Evolutionary conservation across 768 basidiomycete species (phyloP), one percentile per base, ranked within the genome.

Genomic region (Grammothele lineata): DNA sequence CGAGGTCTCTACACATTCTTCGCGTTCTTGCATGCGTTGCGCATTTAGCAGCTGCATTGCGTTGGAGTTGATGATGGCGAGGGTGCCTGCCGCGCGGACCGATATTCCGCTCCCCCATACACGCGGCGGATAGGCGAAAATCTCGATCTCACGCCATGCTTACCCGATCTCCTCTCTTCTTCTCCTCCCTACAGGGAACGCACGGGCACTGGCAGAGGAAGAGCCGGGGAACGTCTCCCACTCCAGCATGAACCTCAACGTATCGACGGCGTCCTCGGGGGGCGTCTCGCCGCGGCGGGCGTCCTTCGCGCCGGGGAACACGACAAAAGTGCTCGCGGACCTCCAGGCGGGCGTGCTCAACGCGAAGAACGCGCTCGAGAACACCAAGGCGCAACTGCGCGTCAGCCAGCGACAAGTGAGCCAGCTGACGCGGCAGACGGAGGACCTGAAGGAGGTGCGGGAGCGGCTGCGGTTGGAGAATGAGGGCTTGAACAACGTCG

Each of bases 301-400:
- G 40, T 77, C 87, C 4, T 70, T 87, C 37, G 81, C 83, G 12
- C 84, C 87, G 1, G 85, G 83, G 1, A 86, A 85, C 7, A 92
- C 89, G 9, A 91, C 91, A 14, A 91, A 87, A 59, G 92, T 94
- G 21, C 72, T 94, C 45, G 87, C 87, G 2, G 89, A 92, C 63
- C 75, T 94, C 18, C 92, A 94, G 63, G 77, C 85, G 0, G 91
- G 89, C 41, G 87, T 92, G 6, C 71, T 83, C 36, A 83, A 85
- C 53, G 85, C 88, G 23, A 76, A 82, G 40, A 84, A 81, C 51
- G 88, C 88, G 40, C 70, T 94, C 47, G 92, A 94, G 63, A 90
- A 91, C 60, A 90, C 92, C 10, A 87, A 89, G 60, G 69, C 78
- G 17, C 92, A 94, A 62, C 70, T 94, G 37, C 67, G 92, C 49